Conservation (phyloP, 441 rosid species). For the Gossypium lobatum region DNA sequence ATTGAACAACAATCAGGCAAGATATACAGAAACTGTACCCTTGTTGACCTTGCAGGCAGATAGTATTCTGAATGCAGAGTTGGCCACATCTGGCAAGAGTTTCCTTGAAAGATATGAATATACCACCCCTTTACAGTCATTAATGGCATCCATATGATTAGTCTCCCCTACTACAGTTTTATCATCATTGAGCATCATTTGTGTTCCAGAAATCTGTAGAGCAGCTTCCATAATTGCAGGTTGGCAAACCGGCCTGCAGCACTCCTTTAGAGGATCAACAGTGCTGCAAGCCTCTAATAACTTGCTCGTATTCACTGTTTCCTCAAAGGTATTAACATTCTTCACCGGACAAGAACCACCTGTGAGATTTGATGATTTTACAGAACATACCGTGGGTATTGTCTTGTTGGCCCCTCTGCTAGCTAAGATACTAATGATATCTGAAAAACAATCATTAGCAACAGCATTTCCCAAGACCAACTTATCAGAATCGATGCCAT, state of each 20-base stretch:
- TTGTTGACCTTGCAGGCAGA: conserved; percentile 95
- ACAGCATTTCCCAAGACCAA: conserved; percentile 58
- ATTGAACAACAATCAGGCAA: not conserved
- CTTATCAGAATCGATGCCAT: conserved; percentile 49
- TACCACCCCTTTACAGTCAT: conserved; percentile 83
- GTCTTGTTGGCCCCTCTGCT: conserved; percentile 83
- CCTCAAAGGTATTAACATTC: conserved; percentile 64
- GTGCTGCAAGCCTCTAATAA: conserved; percentile 76
- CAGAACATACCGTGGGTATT: conserved; percentile 74
- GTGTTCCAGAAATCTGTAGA: conserved; percentile 62
- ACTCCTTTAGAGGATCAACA: conserved; percentile 86
- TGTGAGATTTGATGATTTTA: conserved; percentile 71
- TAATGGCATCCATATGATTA: conserved; percentile 43
- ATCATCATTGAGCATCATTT: conserved; percentile 36
- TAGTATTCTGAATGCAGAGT: conserved; percentile 68
- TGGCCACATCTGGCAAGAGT: conserved; percentile 62
- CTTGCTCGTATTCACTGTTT: conserved; percentile 68
- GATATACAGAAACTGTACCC: conserved; percentile 36
- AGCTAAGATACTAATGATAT: conserved; percentile 76
- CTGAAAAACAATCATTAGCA: conserved; percentile 95
- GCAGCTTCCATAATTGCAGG: conserved; percentile 85
- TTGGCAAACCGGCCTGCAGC: conserved; percentile 86
- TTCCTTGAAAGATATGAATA: conserved; percentile 75
- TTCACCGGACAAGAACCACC: conserved; percentile 83
- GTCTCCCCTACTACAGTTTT: conserved; percentile 39